Evolutionary conservation across 306 rosid species (phyloP).

Genomic region (Ammopiptanthus mongolicus): DNA sequence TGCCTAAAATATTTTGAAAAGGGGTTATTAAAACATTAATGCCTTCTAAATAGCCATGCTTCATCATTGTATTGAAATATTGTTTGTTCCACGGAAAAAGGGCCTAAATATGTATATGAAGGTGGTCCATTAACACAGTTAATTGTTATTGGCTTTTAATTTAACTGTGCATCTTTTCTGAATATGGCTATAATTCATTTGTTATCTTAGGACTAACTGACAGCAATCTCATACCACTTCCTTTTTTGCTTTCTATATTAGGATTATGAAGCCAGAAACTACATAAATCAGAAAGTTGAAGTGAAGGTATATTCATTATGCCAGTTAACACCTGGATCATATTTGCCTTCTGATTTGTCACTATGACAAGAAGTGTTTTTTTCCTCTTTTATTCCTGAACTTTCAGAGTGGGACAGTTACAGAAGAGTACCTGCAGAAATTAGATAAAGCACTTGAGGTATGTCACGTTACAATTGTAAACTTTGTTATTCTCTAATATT

Average conservation of each 20-base stretch:
- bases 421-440: conserved; percentile 63
- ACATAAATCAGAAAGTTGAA: conserved; percentile 84
- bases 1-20: conserved; percentile 4
- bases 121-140: conserved; percentile 8
- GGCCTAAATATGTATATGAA: not conserved
- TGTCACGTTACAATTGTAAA: not conserved
- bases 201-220: not conserved
- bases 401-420: conserved; percentile 74
- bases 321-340: conserved; percentile 21
- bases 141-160: not conserved
- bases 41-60: not conserved
- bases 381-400: not conserved
- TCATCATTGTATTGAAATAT: not conserved
- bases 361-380: not conserved
- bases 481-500: not conserved
- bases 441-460: conserved; percentile 88
- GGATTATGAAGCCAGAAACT: conserved; percentile 83
- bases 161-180: not conserved
- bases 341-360: conserved; percentile 2
- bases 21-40: not conserved
- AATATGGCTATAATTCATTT: not conserved
- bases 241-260: conserved; percentile 22
- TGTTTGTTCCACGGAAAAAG: conserved; percentile 1
- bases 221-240: not conserved
- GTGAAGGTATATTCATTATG: conserved; percentile 49